A percentile compares a stretch with the other conserved stretches of the same genome.
Conservation (phyloP, 306 rosid species). For the Oxytropis ochrocephala region DNA sequence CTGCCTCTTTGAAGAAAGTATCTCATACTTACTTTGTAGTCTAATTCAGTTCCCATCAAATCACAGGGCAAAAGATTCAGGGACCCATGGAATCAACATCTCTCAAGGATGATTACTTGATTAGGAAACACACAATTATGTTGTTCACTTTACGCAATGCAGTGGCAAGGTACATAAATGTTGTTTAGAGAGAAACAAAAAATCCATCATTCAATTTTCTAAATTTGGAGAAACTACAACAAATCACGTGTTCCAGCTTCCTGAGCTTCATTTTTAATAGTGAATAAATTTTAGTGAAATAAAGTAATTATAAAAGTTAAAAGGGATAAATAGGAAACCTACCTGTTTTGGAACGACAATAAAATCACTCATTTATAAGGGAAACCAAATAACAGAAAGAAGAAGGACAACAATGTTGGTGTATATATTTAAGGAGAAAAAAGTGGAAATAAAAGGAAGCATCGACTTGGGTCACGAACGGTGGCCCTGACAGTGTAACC, state of each 20-base stretch:
- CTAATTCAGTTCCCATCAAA: background rate
- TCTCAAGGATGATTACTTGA: background rate
- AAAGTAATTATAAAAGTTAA: background rate
- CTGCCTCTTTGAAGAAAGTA: background rate
- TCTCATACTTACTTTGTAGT: background rate
- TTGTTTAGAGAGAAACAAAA: background rate
- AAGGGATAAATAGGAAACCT: background rate
- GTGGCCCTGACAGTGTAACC: conserved; percentile 48
- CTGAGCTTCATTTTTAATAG: no score
- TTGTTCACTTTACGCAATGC: background rate
- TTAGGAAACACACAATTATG: background rate
- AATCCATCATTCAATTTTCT: background rate
- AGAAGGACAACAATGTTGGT: background rate
- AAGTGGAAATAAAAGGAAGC: background rate
- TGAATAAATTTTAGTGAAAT: no score
- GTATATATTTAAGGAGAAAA: background rate
- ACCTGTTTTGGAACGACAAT: no score
- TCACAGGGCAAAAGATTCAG: background rate
- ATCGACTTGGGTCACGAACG: conserved; percentile 37
- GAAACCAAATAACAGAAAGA: background rate
- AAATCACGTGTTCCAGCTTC: no score
- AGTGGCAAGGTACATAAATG: background rate
- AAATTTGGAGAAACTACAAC: background rate
- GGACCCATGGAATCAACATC: background rate
- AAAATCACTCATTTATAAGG: background rate